Base-by-base conservation (phyloP, 23 red algal genomes). In the Gracilaria domingensis region DNA sequence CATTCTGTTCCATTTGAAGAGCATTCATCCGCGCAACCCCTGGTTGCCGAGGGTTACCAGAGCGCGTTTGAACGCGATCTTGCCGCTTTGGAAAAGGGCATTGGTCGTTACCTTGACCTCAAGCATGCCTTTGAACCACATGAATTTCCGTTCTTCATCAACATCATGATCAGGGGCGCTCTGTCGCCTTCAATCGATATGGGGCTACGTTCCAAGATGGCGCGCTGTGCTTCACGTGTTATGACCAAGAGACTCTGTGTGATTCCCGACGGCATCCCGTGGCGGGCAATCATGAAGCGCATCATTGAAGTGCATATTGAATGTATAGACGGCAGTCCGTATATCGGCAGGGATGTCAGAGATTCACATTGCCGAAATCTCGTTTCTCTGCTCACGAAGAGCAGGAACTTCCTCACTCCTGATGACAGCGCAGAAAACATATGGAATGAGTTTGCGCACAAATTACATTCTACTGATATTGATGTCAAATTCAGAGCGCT, bases 321-420 rank as follows among this genome's bases (percentile, higher is more conserved):
- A 34, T 90, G 89, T 55, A 81, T 85, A 24, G 77, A 90, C 35
- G 95, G 95, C 55, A 66, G 77, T 45, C 91, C 92, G 6, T 94
- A 80, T 79, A 86, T 98, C 28, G 95, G 95, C 25, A 88, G 78
- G 34, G 95, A 98, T 84, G 72, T 98, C 37, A 91, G 95, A 25
- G 95, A 98, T 37, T 66, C 91, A 6, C 95, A 98, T 42, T 94
- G 86, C 54, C 85, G 95, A 16, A 94, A 91, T 42, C 32, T 98
- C 13, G 60, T 98, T 25, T 81, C 90, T n/a, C 78, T 98, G 11
- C 49, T 98, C 2, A 70, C 80, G 14, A 75, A 84, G 38, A 76
- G 37, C 37, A 84, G 95, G 42, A 75, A 82, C 20, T 94, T 75
- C 56, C 70, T 88, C 12, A 44, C 55, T 21, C 32, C 95, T 23